A percentile compares a stretch with the other conserved stretches of the same genome.
Conservation (phyloP, 2,329 filamentous ascomycete genomes). For the Colletotrichum sp. region DNA sequence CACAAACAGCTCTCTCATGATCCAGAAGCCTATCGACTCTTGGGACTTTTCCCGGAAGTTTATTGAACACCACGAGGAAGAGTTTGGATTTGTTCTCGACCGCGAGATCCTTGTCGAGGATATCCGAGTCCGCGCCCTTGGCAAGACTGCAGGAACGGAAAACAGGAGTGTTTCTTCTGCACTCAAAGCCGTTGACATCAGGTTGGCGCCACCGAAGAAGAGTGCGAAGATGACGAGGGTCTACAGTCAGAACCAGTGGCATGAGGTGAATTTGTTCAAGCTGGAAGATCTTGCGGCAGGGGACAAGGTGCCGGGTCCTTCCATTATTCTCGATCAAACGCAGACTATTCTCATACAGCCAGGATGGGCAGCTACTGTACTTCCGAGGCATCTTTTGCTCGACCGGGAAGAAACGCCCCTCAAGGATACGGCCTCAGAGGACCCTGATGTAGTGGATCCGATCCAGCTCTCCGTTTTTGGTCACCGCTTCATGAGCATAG, state of each 20-base stretch:
- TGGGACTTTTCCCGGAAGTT: constrained; percentile 27
- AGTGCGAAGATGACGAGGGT: background rate
- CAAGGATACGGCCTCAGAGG: rapidly evolving
- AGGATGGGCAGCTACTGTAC: background rate
- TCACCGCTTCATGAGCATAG: constrained; percentile 63
- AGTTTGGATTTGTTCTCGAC: constrained; percentile 19
- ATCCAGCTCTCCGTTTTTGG: constrained; percentile 60
- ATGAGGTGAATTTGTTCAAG: background rate
- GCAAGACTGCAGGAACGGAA: background rate
- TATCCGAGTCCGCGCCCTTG: constrained; percentile 13
- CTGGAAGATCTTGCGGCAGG: background rate
- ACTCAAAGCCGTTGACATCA: background rate
- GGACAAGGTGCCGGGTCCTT: background rate
- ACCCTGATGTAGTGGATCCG: constrained; percentile 41
- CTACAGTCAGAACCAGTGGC: background rate
- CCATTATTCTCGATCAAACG: background rate
- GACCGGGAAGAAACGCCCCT: background rate
- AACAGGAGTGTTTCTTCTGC: background rate
- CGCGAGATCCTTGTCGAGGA: constrained; percentile 16
- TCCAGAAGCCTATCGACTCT: constrained; percentile 9
- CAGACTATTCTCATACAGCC: background rate
- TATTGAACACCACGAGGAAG: constrained; percentile 8
- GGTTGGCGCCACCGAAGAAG: background rate
- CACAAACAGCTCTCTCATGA: background rate
- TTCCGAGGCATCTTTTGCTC: background rate